phyloP scores from a whole-genome alignment of 2,329 filamentous ascomycete genomes.

The Ascochyta pisi region DNA sequence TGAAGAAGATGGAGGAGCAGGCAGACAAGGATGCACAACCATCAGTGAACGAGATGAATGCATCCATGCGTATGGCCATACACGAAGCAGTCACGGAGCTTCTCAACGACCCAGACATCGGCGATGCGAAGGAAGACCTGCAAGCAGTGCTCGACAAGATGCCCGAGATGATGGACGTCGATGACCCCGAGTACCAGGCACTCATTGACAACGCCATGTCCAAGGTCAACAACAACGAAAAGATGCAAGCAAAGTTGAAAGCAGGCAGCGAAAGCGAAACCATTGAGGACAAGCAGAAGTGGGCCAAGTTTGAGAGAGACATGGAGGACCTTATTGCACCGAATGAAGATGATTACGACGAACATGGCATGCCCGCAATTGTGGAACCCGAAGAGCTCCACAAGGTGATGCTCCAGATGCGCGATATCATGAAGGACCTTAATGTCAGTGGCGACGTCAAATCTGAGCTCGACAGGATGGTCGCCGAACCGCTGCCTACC shows the following conservation, averaged over 20 bases:
- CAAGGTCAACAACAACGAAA: conserved; percentile 31
- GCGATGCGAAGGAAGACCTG: conserved; percentile 30
- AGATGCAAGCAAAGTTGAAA: conserved; percentile 31
- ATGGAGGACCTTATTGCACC: conserved; percentile 20
- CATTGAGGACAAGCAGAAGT: conserved; percentile 22
- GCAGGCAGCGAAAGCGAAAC: conserved; percentile 15
- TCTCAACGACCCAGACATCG: conserved; percentile 39
- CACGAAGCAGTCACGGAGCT: conserved; percentile 34
- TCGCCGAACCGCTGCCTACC: conserved; percentile 24
- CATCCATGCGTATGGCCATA: conserved; percentile 24
- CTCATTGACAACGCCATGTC: conserved; percentile 29
- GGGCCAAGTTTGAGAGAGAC: conserved; percentile 1
- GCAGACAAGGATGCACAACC: conserved; percentile 21
- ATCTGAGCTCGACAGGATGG: conserved; percentile 28
- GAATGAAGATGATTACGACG: conserved; percentile 11
- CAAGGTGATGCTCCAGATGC: conserved; percentile 34
- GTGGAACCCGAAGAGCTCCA: conserved; percentile 27
- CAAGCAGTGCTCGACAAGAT: conserved; percentile 34
- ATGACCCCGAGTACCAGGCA: conserved; percentile 31
- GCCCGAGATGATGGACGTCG: conserved; percentile 27
- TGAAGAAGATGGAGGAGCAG: background rate
- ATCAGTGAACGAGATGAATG: conserved; percentile 25
- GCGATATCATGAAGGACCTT: conserved; percentile 33
- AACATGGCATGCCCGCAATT: conserved; percentile 14
- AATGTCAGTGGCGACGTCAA: conserved; percentile 29